These are phyloP conservation scores for Oidium heveae DNA, from an alignment of 2,329 filamentous ascomycete species.

Conservation along the genomic window DNA sequence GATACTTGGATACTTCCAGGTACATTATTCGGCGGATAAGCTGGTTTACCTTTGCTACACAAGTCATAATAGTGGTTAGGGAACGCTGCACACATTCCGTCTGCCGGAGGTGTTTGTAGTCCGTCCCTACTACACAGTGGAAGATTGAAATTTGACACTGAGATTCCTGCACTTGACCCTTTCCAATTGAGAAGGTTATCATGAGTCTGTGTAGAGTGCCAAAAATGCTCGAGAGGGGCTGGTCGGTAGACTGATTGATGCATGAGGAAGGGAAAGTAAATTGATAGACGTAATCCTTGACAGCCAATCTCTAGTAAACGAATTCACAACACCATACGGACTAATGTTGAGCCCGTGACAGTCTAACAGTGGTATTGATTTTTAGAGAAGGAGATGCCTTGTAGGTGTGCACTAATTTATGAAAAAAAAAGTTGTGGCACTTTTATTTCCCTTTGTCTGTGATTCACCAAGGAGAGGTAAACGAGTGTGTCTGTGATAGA, in stretches of 20 bases:
- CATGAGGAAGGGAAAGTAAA: constrained; percentile 11
- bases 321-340: neutral
- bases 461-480: neutral
- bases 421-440: no score
- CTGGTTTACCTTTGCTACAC: neutral
- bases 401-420: neutral
- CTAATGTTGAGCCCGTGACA: neutral
- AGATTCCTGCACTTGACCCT: no score
- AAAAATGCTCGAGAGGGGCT: constrained; percentile 11
- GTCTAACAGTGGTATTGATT: no score
- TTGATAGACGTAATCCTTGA: neutral
- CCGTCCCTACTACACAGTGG: constrained; percentile 11
- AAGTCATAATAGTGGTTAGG: constrained; percentile 20
- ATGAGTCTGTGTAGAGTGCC: constrained; percentile 4
- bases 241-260: constrained; percentile 13
- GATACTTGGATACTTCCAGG: constrained; percentile 1
- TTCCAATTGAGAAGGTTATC: neutral
- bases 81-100: constrained; percentile 27
- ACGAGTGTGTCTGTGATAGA: no score
- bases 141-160: neutral
- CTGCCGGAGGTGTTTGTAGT: constrained; percentile 24
- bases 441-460: neutral
- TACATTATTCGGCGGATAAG: constrained; percentile 4
- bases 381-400: neutral
- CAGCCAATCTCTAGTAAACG: neutral